These are phyloP conservation scores for Viola odorata DNA, from an alignment of 345 rosid genomes.

Conservation along the genomic window DNA sequence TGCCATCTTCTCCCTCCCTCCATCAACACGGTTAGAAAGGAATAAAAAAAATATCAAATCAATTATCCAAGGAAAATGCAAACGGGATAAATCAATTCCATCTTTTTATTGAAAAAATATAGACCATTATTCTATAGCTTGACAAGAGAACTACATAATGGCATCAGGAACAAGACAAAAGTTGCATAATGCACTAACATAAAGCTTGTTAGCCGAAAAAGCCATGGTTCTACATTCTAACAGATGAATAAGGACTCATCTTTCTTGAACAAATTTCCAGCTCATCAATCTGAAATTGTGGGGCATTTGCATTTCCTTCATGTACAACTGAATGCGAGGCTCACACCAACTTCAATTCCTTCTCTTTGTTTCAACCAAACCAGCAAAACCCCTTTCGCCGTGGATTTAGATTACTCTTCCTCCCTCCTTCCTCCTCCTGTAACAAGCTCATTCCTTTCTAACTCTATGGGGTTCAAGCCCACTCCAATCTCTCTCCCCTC, in stretches of 20 bases:
- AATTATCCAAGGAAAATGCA: no score
- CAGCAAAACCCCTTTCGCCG: constrained; percentile 27
- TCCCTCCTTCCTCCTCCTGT: constrained; percentile 28
- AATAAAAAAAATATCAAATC: no score
- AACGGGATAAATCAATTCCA: no score
- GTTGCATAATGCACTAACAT: no score
- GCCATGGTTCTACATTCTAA: no score
- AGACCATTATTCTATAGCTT: no score
- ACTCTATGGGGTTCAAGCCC: constrained; percentile 38
- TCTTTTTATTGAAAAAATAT: no score
- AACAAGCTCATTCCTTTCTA: constrained; percentile 30
- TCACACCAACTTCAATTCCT: constrained; percentile 24
- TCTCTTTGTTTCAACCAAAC: constrained; percentile 33
- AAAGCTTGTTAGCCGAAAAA: no score
- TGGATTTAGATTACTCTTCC: constrained; percentile 36
- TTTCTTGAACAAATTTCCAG: constrained; percentile 29
- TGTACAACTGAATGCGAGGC: constrained; percentile 34
- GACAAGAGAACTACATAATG: no score
- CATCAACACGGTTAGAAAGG: no score
- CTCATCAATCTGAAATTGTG: constrained; percentile 26
- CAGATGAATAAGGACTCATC: constrained; percentile 36
- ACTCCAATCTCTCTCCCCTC: constrained; percentile 23
- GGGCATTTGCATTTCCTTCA: constrained; percentile 35
- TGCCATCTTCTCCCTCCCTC: no score
- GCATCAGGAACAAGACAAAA: no score